Conservation (phyloP, 345 rosid species). For the Rhodamnia argentea region DNA sequence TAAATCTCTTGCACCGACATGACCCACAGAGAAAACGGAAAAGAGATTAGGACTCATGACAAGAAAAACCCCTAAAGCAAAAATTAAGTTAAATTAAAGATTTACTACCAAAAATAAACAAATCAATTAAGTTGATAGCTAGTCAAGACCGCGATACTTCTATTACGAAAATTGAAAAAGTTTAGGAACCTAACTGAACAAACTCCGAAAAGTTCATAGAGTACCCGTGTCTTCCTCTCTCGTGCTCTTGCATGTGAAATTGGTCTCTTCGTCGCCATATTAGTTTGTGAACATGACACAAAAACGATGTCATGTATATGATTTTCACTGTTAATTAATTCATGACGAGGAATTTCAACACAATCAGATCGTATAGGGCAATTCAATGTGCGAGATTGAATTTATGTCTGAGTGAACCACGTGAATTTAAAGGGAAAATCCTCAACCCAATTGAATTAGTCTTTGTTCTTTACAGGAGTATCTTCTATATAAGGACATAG, state of each 20-base stretch:
- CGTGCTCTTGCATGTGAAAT: not conserved
- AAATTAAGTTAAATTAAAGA: not conserved
- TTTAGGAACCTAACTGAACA: not conserved
- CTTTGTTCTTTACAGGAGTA: not conserved
- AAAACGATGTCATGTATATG: not conserved
- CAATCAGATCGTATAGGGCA: not conserved
- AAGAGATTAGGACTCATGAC: not conserved
- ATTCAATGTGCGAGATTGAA: not conserved
- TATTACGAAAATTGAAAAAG: not conserved
- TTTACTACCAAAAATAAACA: not conserved
- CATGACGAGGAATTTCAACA: not conserved
- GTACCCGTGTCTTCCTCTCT: not conserved
- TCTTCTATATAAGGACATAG: not conserved
- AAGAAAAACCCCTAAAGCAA: not conserved
- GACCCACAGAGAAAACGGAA: not conserved
- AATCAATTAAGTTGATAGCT: not conserved
- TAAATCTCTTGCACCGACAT: not conserved
- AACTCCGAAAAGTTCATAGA: accelerated
- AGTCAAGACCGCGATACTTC: not conserved
- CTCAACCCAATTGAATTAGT: not conserved
- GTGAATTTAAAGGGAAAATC: not conserved
- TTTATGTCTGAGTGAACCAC: not conserved
- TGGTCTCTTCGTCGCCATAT: not conserved
- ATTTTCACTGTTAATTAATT: not conserved
- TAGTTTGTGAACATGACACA: not conserved